These are phyloP conservation scores for Cryptosporidium bovis DNA, from an alignment of 169 alveolate genomes.

Conservation along the genomic window DNA sequence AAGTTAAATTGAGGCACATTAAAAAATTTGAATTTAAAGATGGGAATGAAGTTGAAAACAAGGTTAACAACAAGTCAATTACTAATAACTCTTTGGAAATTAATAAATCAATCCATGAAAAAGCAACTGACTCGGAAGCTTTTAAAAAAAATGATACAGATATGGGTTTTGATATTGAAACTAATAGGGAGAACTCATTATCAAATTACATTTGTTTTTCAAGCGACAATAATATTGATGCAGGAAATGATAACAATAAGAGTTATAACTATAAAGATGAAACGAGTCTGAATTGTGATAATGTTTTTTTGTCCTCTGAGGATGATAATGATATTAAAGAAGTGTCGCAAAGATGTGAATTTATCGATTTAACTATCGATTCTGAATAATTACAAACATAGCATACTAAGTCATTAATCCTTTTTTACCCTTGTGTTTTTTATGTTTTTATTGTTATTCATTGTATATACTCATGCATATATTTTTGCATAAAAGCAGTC, in stretches of 20 bases:
- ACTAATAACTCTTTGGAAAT: not conserved
- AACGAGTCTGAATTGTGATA: not conserved
- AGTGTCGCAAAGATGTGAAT: constrained; percentile 53
- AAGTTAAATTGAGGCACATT: not conserved
- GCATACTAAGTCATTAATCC: too few relatives aligned
- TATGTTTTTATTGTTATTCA: too few relatives aligned
- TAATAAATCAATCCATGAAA: not conserved
- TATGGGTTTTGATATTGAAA: not conserved
- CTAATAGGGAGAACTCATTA: not conserved
- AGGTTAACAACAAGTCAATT: not conserved
- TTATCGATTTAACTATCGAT: constrained; percentile 64
- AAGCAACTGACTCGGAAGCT: not conserved
- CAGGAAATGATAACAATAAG: too few relatives aligned
- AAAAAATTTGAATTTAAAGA: not conserved
- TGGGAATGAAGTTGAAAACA: not conserved
- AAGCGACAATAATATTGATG: too few relatives aligned
- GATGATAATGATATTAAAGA: constrained; percentile 28
- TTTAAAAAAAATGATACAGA: not conserved
- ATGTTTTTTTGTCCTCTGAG: not conserved
- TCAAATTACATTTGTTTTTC: not conserved
- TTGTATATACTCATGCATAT: too few relatives aligned
- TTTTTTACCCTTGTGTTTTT: too few relatives aligned
- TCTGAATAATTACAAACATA: constrained; percentile 6
- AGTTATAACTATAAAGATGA: too few relatives aligned
- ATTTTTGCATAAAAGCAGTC: too few relatives aligned